phyloP scores from a whole-genome alignment of 805 yeast species.

The Metschnikowia amazonensis region DNA sequence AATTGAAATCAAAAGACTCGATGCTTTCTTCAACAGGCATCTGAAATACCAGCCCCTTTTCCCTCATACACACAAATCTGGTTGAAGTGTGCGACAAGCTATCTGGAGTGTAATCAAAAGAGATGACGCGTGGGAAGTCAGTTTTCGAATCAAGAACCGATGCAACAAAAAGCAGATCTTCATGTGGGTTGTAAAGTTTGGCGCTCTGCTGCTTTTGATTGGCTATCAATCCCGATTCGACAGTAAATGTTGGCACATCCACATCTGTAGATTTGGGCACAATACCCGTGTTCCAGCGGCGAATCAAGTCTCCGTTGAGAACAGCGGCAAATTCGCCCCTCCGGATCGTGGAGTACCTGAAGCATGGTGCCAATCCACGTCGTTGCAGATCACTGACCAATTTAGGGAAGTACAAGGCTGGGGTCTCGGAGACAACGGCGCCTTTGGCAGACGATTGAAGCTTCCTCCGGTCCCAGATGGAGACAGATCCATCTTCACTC shows the following conservation, averaged over 20 bases:
- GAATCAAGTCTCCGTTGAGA: constrained; percentile 70
- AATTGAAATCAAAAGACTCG: constrained; percentile 59
- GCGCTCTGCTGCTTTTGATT: constrained; percentile 35
- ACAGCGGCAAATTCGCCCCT: constrained; percentile 74
- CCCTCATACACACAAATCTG: constrained; percentile 81
- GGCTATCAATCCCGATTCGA: constrained; percentile 7
- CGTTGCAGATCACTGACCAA: constrained; percentile 54
- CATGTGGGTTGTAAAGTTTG: constrained; percentile 36
- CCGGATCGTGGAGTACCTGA: constrained; percentile 61
- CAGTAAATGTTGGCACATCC: constrained; percentile 12
- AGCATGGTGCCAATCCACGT: constrained; percentile 60
- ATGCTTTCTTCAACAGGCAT: constrained; percentile 72
- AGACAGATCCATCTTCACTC: constrained; percentile 79
- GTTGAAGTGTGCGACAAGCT: constrained; percentile 47
- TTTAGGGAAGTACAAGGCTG: constrained; percentile 57
- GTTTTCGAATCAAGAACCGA: constrained; percentile 71
- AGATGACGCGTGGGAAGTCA: constrained; percentile 74
- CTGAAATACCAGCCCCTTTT: constrained; percentile 80
- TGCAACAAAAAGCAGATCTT: constrained; percentile 68
- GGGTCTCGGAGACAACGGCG: constrained; percentile 44
- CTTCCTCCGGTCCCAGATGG: constrained; percentile 77
- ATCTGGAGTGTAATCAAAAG: constrained; percentile 79
- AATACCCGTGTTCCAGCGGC: constrained; percentile 75
- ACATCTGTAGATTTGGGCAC: constrained; percentile 33
- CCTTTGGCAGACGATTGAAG: constrained; percentile 26